Conservation (phyloP, 2,329 filamentous ascomycete species). For the Stagonosporopsis vannaccii region DNA sequence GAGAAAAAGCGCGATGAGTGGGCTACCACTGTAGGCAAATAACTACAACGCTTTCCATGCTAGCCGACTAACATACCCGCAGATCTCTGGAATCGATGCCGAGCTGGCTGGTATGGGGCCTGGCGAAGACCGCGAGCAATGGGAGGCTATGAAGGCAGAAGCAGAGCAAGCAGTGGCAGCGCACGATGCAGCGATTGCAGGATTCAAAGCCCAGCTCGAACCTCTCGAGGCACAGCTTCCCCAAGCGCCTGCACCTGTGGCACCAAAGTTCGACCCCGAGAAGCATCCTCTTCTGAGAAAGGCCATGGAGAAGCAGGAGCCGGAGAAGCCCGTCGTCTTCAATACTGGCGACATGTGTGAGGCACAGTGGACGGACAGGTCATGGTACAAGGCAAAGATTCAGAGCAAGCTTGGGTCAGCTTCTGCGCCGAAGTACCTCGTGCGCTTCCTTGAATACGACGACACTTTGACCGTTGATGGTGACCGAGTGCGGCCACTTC, state of each 20-base stretch:
- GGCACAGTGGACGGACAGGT: conserved; percentile 91
- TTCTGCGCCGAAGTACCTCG: conserved; percentile 89
- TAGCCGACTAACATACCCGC: not conserved
- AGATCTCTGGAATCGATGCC: conserved; percentile 11
- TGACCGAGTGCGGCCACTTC: conserved; percentile 42
- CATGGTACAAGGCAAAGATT: conserved; percentile 91
- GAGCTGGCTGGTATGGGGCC: conserved; percentile 59
- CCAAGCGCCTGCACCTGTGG: conserved; percentile 47
- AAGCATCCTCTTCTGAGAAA: conserved; percentile 77
- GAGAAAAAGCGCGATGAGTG: conserved; percentile 33
- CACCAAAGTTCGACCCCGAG: conserved; percentile 76
- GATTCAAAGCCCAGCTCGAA: conserved; percentile 70
- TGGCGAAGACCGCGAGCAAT: conserved; percentile 81
- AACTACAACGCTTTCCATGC: not conserved
- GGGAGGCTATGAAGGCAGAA: conserved; percentile 80
- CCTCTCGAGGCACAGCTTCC: conserved; percentile 56
- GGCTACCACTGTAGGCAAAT: conserved; percentile 19
- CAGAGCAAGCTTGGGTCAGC: conserved; percentile 92
- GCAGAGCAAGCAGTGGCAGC: conserved; percentile 82
- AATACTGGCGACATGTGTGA: conserved; percentile 88
- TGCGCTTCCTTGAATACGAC: conserved; percentile 93
- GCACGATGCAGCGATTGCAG: conserved; percentile 78
- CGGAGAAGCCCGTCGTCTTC: conserved; percentile 63
- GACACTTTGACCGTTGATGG: conserved; percentile 79
- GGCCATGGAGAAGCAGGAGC: conserved; percentile 50